Evolutionary conservation across 179 eudicot genomes (phyloP).

Genomic region (Monotropa hypopitys): DNA sequence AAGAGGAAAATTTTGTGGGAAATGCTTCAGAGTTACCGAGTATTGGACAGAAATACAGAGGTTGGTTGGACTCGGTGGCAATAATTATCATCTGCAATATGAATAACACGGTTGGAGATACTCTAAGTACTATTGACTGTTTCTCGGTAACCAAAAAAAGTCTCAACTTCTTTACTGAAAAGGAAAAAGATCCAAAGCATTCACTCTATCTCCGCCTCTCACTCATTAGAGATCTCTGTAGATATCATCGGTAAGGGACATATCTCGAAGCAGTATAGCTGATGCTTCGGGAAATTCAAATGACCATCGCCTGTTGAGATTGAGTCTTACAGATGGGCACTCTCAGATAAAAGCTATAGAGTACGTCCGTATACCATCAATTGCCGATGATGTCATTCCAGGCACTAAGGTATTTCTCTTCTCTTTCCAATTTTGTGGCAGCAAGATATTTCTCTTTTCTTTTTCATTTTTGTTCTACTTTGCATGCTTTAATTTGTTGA

Average conservation of each 20-base stretch:
- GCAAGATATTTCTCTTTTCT: conserved; percentile 42
- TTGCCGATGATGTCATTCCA: conserved; percentile 57
- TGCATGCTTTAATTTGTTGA: neutral
- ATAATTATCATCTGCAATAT: neutral
- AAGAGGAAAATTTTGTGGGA: neutral
- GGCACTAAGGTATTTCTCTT: conserved; percentile 62
- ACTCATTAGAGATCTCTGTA: conserved; percentile 4
- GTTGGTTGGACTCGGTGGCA: neutral
- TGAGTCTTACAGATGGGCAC: conserved; percentile 67
- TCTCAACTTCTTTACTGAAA: neutral
- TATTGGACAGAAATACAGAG: neutral
- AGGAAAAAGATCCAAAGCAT: neutral
- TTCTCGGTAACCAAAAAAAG: neutral
- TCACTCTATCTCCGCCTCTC: neutral
- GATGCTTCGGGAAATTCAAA: conserved; percentile 34
- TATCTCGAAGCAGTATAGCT: conserved; percentile 46
- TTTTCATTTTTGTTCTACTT: neutral
- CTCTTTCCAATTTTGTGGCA: conserved; percentile 26
- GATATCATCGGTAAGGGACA: conserved; percentile 63
- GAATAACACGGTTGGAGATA: neutral
- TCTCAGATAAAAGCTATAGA: conserved; percentile 68
- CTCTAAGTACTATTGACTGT: neutral
- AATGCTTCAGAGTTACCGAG: neutral
- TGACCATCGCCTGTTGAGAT: conserved; percentile 44
- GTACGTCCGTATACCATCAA: conserved; percentile 48